Percentiles rank a stretch among this genome's conserved stretches.
Conservation (phyloP, 352 stramenopile species). For the Phytophthora foliorum region DNA sequence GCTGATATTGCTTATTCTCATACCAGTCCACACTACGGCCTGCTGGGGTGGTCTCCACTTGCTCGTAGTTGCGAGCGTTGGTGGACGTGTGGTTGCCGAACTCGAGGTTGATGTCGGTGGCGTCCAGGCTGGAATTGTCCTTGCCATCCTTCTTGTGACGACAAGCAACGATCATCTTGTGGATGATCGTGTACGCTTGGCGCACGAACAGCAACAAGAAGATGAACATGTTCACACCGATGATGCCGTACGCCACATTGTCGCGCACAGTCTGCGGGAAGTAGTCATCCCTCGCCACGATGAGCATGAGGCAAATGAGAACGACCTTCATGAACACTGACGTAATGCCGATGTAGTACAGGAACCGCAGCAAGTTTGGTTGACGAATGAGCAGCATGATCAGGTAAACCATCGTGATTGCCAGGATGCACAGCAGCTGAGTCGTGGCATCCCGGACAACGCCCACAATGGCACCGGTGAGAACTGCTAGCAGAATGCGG, state of each 20-base stretch:
- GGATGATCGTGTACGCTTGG: constrained; percentile 81
- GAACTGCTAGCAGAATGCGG: constrained; percentile 73
- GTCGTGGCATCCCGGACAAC: constrained; percentile 71
- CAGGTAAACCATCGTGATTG: constrained; percentile 76
- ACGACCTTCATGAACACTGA: constrained; percentile 88
- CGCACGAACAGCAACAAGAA: constrained; percentile 85
- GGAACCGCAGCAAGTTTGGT: constrained; percentile 81
- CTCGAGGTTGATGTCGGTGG: constrained; percentile 67
- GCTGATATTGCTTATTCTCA: constrained; percentile 28
- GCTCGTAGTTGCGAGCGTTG: constrained; percentile 32
- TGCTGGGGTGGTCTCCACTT: constrained; percentile 40
- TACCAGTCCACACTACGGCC: constrained; percentile 27
- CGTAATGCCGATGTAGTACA: constrained; percentile 85
- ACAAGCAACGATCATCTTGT: constrained; percentile 66
- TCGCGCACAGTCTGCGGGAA: constrained; percentile 85
- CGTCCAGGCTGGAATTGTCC: constrained; percentile 31
- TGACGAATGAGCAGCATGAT: constrained; percentile 74
- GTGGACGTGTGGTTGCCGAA: constrained; percentile 43
- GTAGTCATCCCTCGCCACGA: constrained; percentile 81
- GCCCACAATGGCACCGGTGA: constrained; percentile 79
- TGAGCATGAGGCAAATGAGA: constrained; percentile 83
- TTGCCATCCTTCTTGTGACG: constrained; percentile 59
- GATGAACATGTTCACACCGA: constrained; percentile 86
- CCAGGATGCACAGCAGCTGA: constrained; percentile 82
- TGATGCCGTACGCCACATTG: constrained; percentile 89